These are phyloP conservation scores for Cucumis sativus DNA, from an alignment of 306 rosid species.

Conservation along the genomic window DNA sequence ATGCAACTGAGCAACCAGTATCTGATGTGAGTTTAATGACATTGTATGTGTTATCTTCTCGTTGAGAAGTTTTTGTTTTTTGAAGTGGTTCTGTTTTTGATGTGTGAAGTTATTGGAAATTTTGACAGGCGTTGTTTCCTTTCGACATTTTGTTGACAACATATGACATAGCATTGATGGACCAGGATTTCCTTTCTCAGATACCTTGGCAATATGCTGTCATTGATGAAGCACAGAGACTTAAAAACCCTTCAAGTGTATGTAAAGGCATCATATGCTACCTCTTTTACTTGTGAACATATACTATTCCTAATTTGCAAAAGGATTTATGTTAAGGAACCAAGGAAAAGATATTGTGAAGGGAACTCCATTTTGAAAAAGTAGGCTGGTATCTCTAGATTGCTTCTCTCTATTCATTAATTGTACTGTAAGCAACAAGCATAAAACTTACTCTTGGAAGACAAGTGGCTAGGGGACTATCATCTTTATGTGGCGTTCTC, in stretches of 20 bases:
- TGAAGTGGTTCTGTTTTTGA: slow-evolving; percentile 6
- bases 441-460: no score
- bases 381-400: no score
- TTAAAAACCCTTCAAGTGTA: slow-evolving; percentile 88
- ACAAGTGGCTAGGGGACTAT: no score
- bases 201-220: slow-evolving; percentile 85
- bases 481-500: no score
- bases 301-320: neutral
- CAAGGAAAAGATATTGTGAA: neutral
- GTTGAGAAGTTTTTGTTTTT: neutral
- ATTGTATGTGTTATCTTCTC: neutral
- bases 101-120: slow-evolving; percentile 9
- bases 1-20: slow-evolving; percentile 32
- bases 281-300: neutral
- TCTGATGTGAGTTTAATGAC: slow-evolving; percentile 30
- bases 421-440: no score
- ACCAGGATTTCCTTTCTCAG: slow-evolving; percentile 92
- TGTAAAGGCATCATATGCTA: slow-evolving; percentile 16
- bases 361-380: neutral
- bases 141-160: slow-evolving; percentile 82
- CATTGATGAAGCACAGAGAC: slow-evolving; percentile 96
- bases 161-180: slow-evolving; percentile 72
- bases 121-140: slow-evolving; percentile 54
- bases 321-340: neutral
- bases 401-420: no score